Base-by-base conservation (phyloP, 2,329 filamentous ascomycete species). In the Elsinoe australis region DNA sequence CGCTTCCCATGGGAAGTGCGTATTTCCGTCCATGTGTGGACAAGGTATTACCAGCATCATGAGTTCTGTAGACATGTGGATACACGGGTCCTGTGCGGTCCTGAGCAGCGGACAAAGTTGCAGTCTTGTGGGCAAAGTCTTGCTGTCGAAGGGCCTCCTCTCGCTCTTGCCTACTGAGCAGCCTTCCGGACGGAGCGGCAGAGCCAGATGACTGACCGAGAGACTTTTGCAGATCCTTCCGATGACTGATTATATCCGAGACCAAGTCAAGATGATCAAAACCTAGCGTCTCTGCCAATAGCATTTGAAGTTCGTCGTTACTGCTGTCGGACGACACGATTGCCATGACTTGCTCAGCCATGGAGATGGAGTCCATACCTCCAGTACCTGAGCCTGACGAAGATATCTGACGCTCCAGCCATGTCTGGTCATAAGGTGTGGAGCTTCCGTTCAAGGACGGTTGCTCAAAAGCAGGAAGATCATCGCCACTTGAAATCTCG, bases 251-350 rank as follows among this genome's bases (percentile, higher is more conserved):
- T n/a, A 96, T 71, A 53, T 95, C 87, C 53, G 89, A 89, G 47
- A 96, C 83, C 58, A 98, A 82, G 55, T 98, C 90, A 14, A 98
- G 72, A 60, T 96, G 87, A 57, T 92, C 88, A 59, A 90, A 96
- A 0, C 94, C 92, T 52, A 98, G 74, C 34, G 95, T 78, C 58
- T 98, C 92, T 0, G 86, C 87, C 28, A 98, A 74, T 32, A 83
- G 80, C 61, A 88, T 89, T 64, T 96, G 90, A n/a, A 96, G 71
- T 64, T 94, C 87, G 50, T 94, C 86, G 50, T 95, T 85, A 47
- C 69, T 70, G 58, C 72, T 77, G 55, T 80, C 75, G 3, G 87
- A 85, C 5, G 75, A 75, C 28, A 98, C 66, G 2, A 90, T 73
- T 4, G 85, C 83, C 31, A 80, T 68, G 28, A 96, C 78, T 62